phyloP scores from a whole-genome alignment of 2,329 filamentous ascomycete genomes.

The Ascochyta rabiei region DNA sequence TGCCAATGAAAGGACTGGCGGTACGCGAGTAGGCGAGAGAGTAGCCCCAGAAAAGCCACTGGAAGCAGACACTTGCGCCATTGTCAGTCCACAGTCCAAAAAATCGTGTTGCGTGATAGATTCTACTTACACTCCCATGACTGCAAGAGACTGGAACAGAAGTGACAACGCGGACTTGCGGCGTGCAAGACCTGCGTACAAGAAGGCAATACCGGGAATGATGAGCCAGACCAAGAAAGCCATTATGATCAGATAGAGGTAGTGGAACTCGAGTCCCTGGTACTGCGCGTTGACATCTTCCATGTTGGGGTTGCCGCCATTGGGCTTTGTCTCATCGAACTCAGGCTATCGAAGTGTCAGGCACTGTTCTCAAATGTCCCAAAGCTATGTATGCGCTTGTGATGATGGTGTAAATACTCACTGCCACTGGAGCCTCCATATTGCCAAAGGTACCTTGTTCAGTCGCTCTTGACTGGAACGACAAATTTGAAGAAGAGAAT shows the following conservation, averaged over 20 bases:
- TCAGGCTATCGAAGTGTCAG: conserved; percentile 40
- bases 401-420: conserved; percentile 13
- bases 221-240: conserved; percentile 69
- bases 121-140: conserved; percentile 57
- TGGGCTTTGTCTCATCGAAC: conserved; percentile 52
- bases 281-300: conserved; percentile 66
- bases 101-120: background rate
- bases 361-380: background rate
- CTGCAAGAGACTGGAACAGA: conserved; percentile 67
- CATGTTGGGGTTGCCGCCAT: conserved; percentile 60
- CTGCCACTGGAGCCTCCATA: conserved; percentile 26
- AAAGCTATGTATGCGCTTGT: background rate
- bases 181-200: conserved; percentile 68
- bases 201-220: conserved; percentile 68
- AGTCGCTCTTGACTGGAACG: conserved; percentile 1
- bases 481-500: conserved; percentile 6
- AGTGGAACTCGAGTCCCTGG: conserved; percentile 64
- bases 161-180: conserved; percentile 67
- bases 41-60: conserved; percentile 71
- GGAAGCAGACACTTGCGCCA: conserved; percentile 54
- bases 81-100: background rate
- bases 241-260: conserved; percentile 65
- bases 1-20: conserved; percentile 67
- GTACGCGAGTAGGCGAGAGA: conserved; percentile 66
- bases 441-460: background rate